phyloP scores from a whole-genome alignment of 2,329 filamentous ascomycete genomes.

The Sporothrix euskadiensis region DNA sequence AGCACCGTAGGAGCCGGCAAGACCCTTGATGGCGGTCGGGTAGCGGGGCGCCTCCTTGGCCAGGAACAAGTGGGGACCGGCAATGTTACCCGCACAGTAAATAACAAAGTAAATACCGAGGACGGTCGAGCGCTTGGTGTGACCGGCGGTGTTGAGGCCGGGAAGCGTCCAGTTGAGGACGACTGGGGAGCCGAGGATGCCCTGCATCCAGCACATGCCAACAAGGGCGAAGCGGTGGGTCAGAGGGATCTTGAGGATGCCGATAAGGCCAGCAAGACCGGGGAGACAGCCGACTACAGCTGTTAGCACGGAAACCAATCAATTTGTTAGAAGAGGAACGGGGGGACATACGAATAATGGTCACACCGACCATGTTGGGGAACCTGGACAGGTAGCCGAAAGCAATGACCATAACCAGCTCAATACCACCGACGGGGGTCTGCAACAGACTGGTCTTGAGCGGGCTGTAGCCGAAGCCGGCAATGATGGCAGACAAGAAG shows the following conservation, averaged over 20 bases:
- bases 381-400: constrained; percentile 49
- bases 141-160: constrained; percentile 49
- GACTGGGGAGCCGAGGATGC: constrained; percentile 51
- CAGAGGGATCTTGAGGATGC: constrained; percentile 50
- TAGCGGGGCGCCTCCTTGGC: constrained; percentile 29
- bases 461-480: constrained; percentile 40
- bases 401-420: constrained; percentile 34
- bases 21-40: constrained; percentile 31
- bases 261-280: constrained; percentile 49
- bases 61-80: constrained; percentile 31
- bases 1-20: constrained; percentile 29
- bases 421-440: constrained; percentile 44
- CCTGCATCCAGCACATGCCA: constrained; percentile 55
- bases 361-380: constrained; percentile 41
- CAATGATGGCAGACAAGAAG: constrained; percentile 47
- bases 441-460: constrained; percentile 46
- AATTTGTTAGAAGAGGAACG: background rate
- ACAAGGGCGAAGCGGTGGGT: constrained; percentile 51
- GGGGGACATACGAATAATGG: constrained; percentile 29
- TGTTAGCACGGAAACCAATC: background rate
- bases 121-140: constrained; percentile 53
- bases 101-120: constrained; percentile 48
- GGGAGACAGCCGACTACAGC: constrained; percentile 30
- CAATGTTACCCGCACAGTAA: constrained; percentile 31
- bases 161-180: constrained; percentile 55